These are phyloP conservation scores for Mortierella sp. DNA, from an alignment of 371 early-diverging fungal species.

Conservation along the genomic window DNA sequence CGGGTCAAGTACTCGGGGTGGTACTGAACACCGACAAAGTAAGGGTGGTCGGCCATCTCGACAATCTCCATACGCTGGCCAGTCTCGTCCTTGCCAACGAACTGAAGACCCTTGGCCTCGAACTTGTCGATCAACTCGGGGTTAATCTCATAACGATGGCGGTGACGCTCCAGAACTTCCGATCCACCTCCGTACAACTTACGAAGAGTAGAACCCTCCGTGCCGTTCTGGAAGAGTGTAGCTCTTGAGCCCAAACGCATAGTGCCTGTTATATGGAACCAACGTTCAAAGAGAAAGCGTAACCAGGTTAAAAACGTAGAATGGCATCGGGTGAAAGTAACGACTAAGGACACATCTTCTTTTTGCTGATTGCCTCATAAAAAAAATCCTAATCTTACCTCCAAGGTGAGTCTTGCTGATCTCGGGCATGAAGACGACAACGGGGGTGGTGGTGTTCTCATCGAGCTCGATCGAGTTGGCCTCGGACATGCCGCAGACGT, in stretches of 20 bases:
- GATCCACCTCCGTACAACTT: conserved; percentile 78
- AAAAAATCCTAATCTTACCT: no score
- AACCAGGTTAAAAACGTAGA: no score
- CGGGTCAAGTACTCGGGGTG: conserved; percentile 99
- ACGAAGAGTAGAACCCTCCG: conserved; percentile 68
- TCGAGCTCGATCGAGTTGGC: conserved; percentile 94
- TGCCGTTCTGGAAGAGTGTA: conserved; percentile 84
- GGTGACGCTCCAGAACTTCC: conserved; percentile 93
- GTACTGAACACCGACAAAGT: conserved; percentile 98
- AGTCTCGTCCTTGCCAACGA: conserved; percentile 95
- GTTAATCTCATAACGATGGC: conserved; percentile 99
- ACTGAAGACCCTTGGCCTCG: conserved; percentile 89
- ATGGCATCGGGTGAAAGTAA: no score
- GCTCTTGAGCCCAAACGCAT: conserved; percentile 96
- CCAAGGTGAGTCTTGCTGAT: conserved; percentile 96
- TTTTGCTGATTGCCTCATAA: no score
- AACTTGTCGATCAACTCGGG: conserved; percentile 82
- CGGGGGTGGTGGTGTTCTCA: conserved; percentile 76
- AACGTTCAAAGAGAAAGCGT: no score
- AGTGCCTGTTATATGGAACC: no score
- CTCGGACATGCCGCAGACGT: conserved; percentile 88
- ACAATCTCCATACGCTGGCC: conserved; percentile 98
- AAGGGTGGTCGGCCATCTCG: conserved; percentile 95
- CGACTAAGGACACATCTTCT: no score
- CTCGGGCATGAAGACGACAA: conserved; percentile 98